Conservation (phyloP, 495 filamentous ascomycete genomes). For the Podospora sp. region DNA sequence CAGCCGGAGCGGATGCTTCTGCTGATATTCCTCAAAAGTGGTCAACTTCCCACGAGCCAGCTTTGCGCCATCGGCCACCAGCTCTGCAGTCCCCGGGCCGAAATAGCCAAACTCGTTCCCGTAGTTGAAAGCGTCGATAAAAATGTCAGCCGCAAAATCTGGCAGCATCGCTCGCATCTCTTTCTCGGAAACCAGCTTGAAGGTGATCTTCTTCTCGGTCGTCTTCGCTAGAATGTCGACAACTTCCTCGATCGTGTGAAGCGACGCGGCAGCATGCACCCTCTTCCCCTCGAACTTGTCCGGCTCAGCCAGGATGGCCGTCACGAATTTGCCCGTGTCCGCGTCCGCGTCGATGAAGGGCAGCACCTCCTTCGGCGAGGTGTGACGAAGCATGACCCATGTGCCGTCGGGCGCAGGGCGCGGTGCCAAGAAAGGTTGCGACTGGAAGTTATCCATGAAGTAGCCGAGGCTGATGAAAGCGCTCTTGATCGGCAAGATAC, state of each 20-base stretch:
- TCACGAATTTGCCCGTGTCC: conserved; percentile 57
- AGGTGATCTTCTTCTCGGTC: conserved; percentile 51
- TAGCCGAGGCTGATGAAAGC: conserved; percentile 48
- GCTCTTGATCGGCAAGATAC: conserved; percentile 43
- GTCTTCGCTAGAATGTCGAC: conserved; percentile 41
- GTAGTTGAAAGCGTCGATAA: conserved; percentile 42
- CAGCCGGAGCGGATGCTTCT: conserved; percentile 21
- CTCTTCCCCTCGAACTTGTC: conserved; percentile 53
- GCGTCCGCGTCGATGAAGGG: conserved; percentile 50
- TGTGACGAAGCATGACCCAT: conserved; percentile 35
- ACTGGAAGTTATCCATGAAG: conserved; percentile 56
- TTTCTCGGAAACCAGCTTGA: conserved; percentile 46
- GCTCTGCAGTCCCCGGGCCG: conserved; percentile 42
- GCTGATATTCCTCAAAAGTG: conserved; percentile 51
- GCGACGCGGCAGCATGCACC: conserved; percentile 42
- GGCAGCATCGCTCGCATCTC: conserved; percentile 39
- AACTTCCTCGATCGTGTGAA: conserved; percentile 45
- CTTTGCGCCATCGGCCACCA: conserved; percentile 45
- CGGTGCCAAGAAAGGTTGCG: conserved; percentile 34
- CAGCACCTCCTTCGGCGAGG: conserved; percentile 33
- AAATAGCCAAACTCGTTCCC: conserved; percentile 51
- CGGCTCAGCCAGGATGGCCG: conserved; percentile 53
- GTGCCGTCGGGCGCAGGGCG: conserved; percentile 33
- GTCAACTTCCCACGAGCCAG: conserved; percentile 44
- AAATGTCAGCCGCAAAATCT: conserved; percentile 27